A percentile compares a stretch with the other conserved stretches of the same genome.
phyloP scores from a whole-genome alignment of 2,329 filamentous ascomycete species.

The Monosporascus ibericus region DNA sequence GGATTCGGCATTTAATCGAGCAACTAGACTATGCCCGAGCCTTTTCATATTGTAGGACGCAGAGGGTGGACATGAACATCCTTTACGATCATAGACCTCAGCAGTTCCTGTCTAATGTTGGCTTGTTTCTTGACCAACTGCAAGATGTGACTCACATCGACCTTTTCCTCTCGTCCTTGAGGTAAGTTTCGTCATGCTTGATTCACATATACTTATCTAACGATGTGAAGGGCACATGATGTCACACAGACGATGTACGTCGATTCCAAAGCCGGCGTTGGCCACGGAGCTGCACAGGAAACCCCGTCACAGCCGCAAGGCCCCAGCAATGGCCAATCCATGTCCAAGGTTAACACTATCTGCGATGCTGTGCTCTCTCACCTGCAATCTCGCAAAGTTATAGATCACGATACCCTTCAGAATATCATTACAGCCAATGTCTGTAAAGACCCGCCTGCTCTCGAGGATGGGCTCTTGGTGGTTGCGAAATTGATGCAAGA shows the following conservation, averaged over 20 bases:
- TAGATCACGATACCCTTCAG: slow-evolving; percentile 58
- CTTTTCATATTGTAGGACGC: slow-evolving; percentile 81
- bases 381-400: slow-evolving; percentile 54
- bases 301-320: slow-evolving; percentile 5
- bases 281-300: slow-evolving; percentile 7
- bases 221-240: slow-evolving; percentile 65
- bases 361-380: slow-evolving; percentile 76
- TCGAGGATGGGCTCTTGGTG: slow-evolving; percentile 76
- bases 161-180: slow-evolving; percentile 80
- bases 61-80: slow-evolving; percentile 97
- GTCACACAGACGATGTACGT: slow-evolving; percentile 91
- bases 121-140: slow-evolving; percentile 76
- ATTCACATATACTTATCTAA: slow-evolving; percentile 19
- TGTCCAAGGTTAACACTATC: slow-evolving; percentile 74
- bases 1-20: slow-evolving; percentile 77
- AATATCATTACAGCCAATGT: slow-evolving; percentile 94
- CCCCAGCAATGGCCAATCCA: slow-evolving; percentile 1
- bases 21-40: slow-evolving; percentile 75
- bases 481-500: slow-evolving; percentile 69
- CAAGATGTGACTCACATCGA: slow-evolving; percentile 79
- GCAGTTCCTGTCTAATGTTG: slow-evolving; percentile 73
- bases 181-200: slow-evolving; percentile 41
- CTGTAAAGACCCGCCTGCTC: slow-evolving; percentile 84
- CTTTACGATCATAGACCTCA: slow-evolving; percentile 86
- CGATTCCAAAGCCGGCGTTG: slow-evolving; percentile 60